A percentile compares a stretch with the other conserved stretches of the same genome.
These are phyloP conservation scores for Clavaria fumosa DNA, from an alignment of 768 basidiomycete genomes.

Conservation along the genomic window DNA sequence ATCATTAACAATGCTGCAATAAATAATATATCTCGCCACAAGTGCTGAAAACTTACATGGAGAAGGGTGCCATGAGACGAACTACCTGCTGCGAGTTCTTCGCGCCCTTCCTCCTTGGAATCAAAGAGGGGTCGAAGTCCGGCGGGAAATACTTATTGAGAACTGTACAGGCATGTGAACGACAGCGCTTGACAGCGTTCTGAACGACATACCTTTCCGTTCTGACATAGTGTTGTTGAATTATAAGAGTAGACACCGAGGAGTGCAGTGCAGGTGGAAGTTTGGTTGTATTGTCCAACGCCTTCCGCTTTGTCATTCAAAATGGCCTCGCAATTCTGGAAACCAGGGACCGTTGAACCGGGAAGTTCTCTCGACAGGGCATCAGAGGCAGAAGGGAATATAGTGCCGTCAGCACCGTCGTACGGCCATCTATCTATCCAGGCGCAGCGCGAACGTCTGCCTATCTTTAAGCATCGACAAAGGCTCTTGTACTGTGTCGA, in stretches of 20 bases:
- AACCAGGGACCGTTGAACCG: conserved; percentile 71
- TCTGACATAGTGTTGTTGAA: conserved; percentile 46
- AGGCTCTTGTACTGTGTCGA: conserved; percentile 76
- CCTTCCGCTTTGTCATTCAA: background rate
- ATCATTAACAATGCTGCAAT: conserved; percentile 7
- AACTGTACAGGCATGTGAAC: conserved; percentile 28
- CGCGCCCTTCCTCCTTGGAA: conserved; percentile 76
- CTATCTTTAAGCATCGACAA: conserved; percentile 82
- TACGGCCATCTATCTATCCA: conserved; percentile 46
- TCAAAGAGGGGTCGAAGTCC: conserved; percentile 96
- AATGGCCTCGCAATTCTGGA: conserved; percentile 60
- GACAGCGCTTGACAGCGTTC: background rate
- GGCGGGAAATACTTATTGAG: conserved; percentile 95
- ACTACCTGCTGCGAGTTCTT: conserved; percentile 96
- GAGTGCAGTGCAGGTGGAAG: no score
- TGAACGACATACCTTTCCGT: conserved; percentile 47
- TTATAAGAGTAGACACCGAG: background rate
- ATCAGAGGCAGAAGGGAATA: conserved; percentile 55
- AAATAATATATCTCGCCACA: no score
- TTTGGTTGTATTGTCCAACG: background rate
- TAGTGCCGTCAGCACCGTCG: conserved; percentile 50
- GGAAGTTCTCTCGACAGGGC: conserved; percentile 81
- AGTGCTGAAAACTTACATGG: conserved; percentile 47
- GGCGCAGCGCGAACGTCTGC: conserved; percentile 65
- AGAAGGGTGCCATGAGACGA: conserved; percentile 98